Evolutionary conservation across 768 basidiomycete genomes (phyloP), one percentile per base, ranked within the genome.

Genomic region (Auriscalpium orientale): DNA sequence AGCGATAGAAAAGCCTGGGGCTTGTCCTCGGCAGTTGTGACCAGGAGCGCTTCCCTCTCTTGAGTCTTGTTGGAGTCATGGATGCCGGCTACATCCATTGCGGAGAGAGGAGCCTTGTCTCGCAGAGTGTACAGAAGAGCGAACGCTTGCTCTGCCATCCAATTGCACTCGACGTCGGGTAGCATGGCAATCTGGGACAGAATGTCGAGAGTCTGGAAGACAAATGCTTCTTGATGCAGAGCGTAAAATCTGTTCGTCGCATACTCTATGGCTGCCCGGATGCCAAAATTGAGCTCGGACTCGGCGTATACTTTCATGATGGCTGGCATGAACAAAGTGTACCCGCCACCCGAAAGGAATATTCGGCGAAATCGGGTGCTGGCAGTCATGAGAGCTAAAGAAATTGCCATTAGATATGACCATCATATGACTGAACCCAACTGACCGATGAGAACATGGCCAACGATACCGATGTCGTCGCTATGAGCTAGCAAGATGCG

Each of bases 341-440:
- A 91, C 22, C 83, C 87, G 34, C 81, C 81, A 15, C 83, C 83
- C 2, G 85, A 81, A 8, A 80, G 80, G 66, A 91, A 88, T 18
- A 91, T 67, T n/a, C 89, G 80, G 34, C 81, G 77, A 64, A 90
- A 91, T 16, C 89, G 81, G 8, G 87, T 87, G 51, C 82, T 84
- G 0, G 88, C 89, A 15, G 83, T 79, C 84, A 89, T 84, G 34
- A 85, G 74, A 7, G 82, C 87, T 87, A 56, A 28, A 28, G 46
- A 34, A 55, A 43, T 47, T n/a, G 46, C 44, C 18, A 49, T 53
- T 20, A 9, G 15, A 49, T 13, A 18, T 33, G 44, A 28, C 15
- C 8, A 33, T 18, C 8, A 28, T 16, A 18, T 44, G 43, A 56
- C 21, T 33, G 34, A 36, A 61, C 15, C n/a, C 16, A 2, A 55